Base-by-base conservation (phyloP, 148 eudicot species). In the Diospyros kaki region DNA sequence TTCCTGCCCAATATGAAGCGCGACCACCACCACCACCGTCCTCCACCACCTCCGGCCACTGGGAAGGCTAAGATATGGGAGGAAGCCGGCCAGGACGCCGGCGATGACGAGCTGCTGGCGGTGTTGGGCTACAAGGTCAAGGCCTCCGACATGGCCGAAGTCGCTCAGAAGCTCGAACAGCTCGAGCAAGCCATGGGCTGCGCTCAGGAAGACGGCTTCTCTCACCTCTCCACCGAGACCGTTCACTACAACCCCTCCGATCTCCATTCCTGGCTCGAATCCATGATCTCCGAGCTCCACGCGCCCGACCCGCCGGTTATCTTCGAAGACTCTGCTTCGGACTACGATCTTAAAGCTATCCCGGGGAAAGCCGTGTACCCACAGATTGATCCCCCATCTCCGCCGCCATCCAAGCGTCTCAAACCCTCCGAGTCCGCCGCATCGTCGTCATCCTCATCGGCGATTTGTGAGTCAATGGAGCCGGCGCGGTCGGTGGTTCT, bases 61-160 rank as follows among this genome's bases (percentile, higher is more conserved):
- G 73, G 83, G 54, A 89, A 86, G 45, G 69, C 78, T 3, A 89
- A 86, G 89, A 82, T 89, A 69, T 85, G 90, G 89, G 81, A 78
- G 1, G 86, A 82, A 3, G 70, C 66, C 0, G 66, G 64, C 2
- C 77, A 69, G 13, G 89, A 71, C 74, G 91, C 81, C 64, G 93
- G 87, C 3, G 80, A 74, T 6, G 98, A 93, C 38, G 98, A 89
- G 85, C 80, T 86, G 0, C 77, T 93, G 4, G 96, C 90, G 0
- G 96, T 84, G 2, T 67, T 91, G 79, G 98, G 98, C 2, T 93
- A 93, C 83, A 88, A 87, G 55, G 91, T 93, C 2, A 83, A 78
- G 72, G 71, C 90, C 9, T 89, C 93, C 0, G 96, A 91, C 66
- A 89, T 91, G 93, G 85, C 85, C 11, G 86, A 84, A 0, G 92